phyloP scores from a whole-genome alignment of 805 yeast genomes.

The Vanderwaltozyma tropicalis region DNA sequence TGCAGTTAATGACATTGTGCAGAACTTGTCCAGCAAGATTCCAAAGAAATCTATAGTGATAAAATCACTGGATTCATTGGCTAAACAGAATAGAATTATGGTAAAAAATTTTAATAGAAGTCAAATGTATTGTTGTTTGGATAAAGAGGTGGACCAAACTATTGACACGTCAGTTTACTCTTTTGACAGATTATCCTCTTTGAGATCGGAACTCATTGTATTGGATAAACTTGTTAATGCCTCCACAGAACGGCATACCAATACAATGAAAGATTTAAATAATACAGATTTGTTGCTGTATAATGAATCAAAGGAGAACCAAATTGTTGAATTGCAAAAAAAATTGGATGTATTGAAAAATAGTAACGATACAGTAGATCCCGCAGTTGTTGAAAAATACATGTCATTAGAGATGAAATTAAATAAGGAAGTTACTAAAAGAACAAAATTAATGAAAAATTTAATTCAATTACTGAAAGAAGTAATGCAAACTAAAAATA shows the following conservation, averaged over 20 bases:
- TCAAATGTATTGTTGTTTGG: constrained; percentile 34
- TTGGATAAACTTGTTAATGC: constrained; percentile 12
- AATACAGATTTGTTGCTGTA: constrained; percentile 8
- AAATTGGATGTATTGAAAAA: constrained; percentile 5
- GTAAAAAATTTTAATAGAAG: constrained; percentile 37
- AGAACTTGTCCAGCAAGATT: constrained; percentile 35
- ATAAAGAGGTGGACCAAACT: constrained; percentile 14
- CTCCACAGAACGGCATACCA: constrained; percentile 5
- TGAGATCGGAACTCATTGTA: constrained; percentile 17
- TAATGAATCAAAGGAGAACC: constrained; percentile 4
- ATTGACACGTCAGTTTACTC: constrained; percentile 5
- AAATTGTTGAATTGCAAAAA: constrained; percentile 5
- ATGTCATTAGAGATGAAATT: constrained; percentile 6
- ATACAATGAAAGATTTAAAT: constrained; percentile 9
- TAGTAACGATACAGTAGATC: constrained; percentile 1
- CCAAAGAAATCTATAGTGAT: constrained; percentile 22
- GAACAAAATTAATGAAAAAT: constrained; percentile 13
- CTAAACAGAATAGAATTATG: constrained; percentile 26
- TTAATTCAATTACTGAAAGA: constrained; percentile 19
- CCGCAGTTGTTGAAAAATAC: constrained; percentile 9
- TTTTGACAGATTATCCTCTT: constrained; percentile 13
- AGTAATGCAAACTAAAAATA: constrained; percentile 15
- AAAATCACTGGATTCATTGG: constrained; percentile 31
- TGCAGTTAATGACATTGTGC: constrained; percentile 36
- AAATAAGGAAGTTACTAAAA: constrained; percentile 10